Evolutionary conservation across 306 rosid genomes (phyloP).

Genomic region (Cucumis cinereus): DNA sequence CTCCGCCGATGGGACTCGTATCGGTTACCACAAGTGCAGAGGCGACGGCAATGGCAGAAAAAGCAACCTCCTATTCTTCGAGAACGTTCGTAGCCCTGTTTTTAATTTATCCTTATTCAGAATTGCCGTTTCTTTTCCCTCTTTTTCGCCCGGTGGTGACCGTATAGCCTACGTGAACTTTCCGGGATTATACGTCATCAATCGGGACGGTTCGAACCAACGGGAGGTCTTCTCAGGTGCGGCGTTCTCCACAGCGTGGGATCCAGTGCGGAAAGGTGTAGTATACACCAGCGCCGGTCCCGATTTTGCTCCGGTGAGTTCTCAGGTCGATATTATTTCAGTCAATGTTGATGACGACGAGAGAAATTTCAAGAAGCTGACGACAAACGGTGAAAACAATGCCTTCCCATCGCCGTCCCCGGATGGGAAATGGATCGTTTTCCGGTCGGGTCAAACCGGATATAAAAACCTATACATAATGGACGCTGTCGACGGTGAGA

Average conservation of each 20-base stretch:
- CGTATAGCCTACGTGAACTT: slow-evolving; percentile 38
- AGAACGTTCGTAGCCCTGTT: slow-evolving; percentile 43
- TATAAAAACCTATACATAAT: slow-evolving; percentile 57
- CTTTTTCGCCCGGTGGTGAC: slow-evolving; percentile 60
- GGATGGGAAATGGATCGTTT: slow-evolving; percentile 69
- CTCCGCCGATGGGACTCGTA: slow-evolving; percentile 42
- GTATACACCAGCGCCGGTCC: slow-evolving; percentile 58
- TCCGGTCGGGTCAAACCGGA: slow-evolving; percentile 66
- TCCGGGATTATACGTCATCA: slow-evolving; percentile 52
- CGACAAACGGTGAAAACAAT: slow-evolving; percentile 57
- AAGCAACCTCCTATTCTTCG: slow-evolving; percentile 25
- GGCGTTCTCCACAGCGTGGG: slow-evolving; percentile 66
- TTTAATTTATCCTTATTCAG: slow-evolving; percentile 49
- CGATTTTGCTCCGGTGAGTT: slow-evolving; percentile 40
- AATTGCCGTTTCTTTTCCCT: slow-evolving; percentile 54
- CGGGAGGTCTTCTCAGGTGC: slow-evolving; percentile 24
- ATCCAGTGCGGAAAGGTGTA: slow-evolving; percentile 45
- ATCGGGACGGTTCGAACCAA: slow-evolving; percentile 60
- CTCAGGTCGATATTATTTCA: slow-evolving; percentile 52
- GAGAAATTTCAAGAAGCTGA: slow-evolving; percentile 29
- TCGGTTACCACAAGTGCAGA: slow-evolving; percentile 85
- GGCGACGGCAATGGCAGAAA: slow-evolving; percentile 19
- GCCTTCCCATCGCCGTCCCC: slow-evolving; percentile 73
- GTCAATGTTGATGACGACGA: slow-evolving; percentile 30
- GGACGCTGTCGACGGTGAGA: slow-evolving; percentile 63